Conservation (phyloP, 805 yeast genomes). For the Kodamaea neixiangensis region DNA sequence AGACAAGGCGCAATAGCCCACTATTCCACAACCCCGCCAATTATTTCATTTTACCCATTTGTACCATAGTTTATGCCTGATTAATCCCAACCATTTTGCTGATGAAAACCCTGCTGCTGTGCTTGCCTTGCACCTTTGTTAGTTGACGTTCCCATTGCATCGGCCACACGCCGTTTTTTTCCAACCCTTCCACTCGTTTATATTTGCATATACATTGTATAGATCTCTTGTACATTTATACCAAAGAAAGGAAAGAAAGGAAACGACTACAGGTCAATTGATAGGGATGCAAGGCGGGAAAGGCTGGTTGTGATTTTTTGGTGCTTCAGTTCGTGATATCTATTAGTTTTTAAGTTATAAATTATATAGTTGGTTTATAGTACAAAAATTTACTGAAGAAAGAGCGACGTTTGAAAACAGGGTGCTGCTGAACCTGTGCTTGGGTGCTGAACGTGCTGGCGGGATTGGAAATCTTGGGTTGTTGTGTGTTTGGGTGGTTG, state of each 20-base stretch:
- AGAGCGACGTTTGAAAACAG: background rate
- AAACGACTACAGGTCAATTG: background rate
- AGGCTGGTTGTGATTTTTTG: background rate
- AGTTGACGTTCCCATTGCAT: background rate
- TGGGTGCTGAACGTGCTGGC: constrained; percentile 7
- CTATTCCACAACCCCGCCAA: constrained; percentile 1
- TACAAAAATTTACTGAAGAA: constrained; percentile 10
- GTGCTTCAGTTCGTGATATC: constrained; percentile 11
- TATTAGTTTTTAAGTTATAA: constrained; percentile 9
- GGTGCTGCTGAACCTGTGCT: constrained; percentile 5
- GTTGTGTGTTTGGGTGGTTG: constrained; percentile 1
- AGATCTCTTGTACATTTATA: constrained; percentile 5
- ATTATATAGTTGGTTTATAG: constrained; percentile 12
- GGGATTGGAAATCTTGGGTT: constrained; percentile 4
- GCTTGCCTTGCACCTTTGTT: background rate
- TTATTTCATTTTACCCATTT: constrained; percentile 5
- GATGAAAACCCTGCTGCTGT: background rate
- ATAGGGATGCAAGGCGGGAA: background rate
- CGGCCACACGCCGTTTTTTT: background rate
- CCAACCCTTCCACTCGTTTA: constrained; percentile 5
- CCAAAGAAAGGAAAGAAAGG: background rate
- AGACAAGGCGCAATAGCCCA: constrained; percentile 1
- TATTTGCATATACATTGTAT: background rate
- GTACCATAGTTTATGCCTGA: constrained; percentile 12
- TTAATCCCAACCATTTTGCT: constrained; percentile 1